Base-by-base conservation (phyloP, 2,329 filamentous ascomycete species). In the Trichoderma sp. region DNA sequence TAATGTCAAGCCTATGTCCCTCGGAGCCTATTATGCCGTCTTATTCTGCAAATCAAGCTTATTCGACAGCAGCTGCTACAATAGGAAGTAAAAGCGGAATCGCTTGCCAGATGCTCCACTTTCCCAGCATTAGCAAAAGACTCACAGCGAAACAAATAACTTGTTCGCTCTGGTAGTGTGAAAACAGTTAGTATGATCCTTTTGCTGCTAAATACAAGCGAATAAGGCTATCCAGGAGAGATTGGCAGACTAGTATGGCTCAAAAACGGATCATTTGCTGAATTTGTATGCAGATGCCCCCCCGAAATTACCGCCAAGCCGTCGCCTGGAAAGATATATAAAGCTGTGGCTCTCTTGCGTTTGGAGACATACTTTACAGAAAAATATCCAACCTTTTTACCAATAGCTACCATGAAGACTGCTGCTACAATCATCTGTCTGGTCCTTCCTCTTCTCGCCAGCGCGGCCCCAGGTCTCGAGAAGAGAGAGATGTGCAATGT, bases 401-500 rank as follows among this genome's bases (percentile, higher is more conserved):
- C 10, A 61, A 8, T 63, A 13, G 16, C 1, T 18, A 39, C 37
- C 3, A 63, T 63, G 46, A 63, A 63, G 59, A 52, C n/a, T 5
- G 5, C 21, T 63, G 8, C 46, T 52, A 28, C 59, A 32, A 52
- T 63, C 46, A 7, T 63, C 46, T 52, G 43, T 30, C 5, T 52
- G n/a, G 30, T 14, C n/a, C 21, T 63, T 37, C 59, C 59, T n/a
- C 59, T 63, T 46, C 30, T 63, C 8, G 14, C 59, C 30, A 63
- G 59, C n/a, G 43, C 59, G 1, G 58, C 24, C 16, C 37, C 58
- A 32, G 30, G 3, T 13, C 58, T 59, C 14, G 10, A 21, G 16
- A 59, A 59, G 26, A 59, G 58, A 21, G 59, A 14, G 14, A 63
- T 63, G 59, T 63, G 59, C 16, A 63, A 63, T 21, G 59, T 63